Conservation (phyloP, 164 flowering plant species). For the Sedum album region DNA sequence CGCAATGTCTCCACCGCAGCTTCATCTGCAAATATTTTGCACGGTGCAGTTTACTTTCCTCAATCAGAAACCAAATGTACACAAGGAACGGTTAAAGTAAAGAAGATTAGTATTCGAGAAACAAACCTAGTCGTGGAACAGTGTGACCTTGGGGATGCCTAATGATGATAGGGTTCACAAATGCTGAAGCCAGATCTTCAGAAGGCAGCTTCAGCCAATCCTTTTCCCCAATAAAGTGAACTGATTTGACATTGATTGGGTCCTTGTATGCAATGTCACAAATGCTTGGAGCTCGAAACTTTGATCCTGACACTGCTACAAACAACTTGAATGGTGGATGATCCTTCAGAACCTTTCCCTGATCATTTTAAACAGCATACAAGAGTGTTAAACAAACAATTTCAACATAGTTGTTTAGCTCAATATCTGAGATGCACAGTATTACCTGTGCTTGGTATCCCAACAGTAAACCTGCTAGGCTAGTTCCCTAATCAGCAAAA, state of each 20-base stretch:
- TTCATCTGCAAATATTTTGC: conserved; percentile 29
- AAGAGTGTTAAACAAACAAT: too few relatives aligned
- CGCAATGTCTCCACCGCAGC: conserved; percentile 21
- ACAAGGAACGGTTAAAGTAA: background rate
- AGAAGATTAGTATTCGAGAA: background rate
- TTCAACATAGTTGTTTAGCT: background rate
- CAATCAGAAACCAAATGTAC: background rate
- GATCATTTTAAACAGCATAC: background rate
- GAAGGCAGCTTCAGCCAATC: conserved; percentile 70
- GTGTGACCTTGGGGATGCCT: conserved; percentile 78
- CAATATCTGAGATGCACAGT: background rate
- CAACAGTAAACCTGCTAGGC: conserved; percentile 48
- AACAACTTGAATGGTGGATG: conserved; percentile 62
- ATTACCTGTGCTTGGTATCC: conserved; percentile 76
- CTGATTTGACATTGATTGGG: conserved; percentile 54
- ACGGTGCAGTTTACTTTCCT: background rate
- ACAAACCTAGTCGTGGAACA: conserved; percentile 48
- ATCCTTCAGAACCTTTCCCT: conserved; percentile 66
- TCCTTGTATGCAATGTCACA: conserved; percentile 66
- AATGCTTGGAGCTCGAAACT: conserved; percentile 54
- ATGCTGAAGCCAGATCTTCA: conserved; percentile 56
- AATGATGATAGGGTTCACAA: conserved; percentile 53
- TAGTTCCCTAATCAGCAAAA: conserved; percentile 40
- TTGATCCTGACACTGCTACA: conserved; percentile 61
- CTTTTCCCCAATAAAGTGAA: conserved; percentile 71